These are phyloP conservation scores for Candida jianshihensis DNA, from an alignment of 805 yeast species.

Conservation along the genomic window DNA sequence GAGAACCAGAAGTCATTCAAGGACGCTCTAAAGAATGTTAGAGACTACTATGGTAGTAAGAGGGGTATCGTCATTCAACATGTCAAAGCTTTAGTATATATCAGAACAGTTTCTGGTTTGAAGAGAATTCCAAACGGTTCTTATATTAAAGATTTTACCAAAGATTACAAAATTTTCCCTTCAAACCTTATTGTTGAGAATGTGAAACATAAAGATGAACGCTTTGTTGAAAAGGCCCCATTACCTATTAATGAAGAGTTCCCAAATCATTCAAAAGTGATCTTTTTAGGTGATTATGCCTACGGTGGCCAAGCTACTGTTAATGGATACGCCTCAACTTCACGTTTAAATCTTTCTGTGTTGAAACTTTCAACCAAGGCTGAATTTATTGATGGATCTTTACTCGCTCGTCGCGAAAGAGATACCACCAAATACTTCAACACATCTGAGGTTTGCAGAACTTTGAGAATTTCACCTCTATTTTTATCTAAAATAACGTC, in stretches of 20 bases:
- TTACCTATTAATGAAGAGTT: slow-evolving; percentile 75
- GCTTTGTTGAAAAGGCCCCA: slow-evolving; percentile 69
- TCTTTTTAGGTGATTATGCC: slow-evolving; percentile 79
- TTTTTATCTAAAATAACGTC: slow-evolving; percentile 77
- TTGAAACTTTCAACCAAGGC: slow-evolving; percentile 35
- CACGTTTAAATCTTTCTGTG: slow-evolving; percentile 46
- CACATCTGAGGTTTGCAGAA: slow-evolving; percentile 55
- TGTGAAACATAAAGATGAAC: slow-evolving; percentile 64
- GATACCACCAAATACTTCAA: slow-evolving; percentile 54
- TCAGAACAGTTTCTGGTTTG: slow-evolving; percentile 73
- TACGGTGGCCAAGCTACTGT: slow-evolving; percentile 77
- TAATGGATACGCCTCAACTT: slow-evolving; percentile 46
- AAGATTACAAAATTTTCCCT: slow-evolving; percentile 55
- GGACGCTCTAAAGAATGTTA: slow-evolving; percentile 32
- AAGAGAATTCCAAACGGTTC: slow-evolving; percentile 68
- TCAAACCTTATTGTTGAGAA: slow-evolving; percentile 71
- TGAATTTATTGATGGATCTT: slow-evolving; percentile 63
- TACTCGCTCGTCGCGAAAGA: slow-evolving; percentile 51
- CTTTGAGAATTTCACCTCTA: slow-evolving; percentile 49
- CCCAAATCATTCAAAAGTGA: slow-evolving; percentile 63
- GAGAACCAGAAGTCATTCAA: slow-evolving; percentile 43
- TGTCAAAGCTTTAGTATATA: slow-evolving; percentile 56
- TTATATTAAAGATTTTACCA: slow-evolving; percentile 60
- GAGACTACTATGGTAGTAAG: slow-evolving; percentile 36
- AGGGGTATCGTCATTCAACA: slow-evolving; percentile 58